phyloP scores from a whole-genome alignment of 345 rosid genomes.

The Trapa bicornis region DNA sequence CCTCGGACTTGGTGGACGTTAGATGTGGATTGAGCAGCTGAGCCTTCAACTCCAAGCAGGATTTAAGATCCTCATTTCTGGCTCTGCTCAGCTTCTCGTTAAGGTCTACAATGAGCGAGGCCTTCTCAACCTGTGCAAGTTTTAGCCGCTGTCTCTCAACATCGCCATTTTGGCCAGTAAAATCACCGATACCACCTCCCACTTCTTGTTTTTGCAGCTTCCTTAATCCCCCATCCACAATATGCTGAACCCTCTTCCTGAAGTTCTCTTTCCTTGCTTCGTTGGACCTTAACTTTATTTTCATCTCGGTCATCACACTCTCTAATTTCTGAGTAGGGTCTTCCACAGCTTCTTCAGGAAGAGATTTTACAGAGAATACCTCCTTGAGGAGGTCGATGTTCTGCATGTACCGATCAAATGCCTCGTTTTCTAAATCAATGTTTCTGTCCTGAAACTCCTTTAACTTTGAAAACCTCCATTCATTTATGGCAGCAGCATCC shows the following conservation, averaged over 20 bases:
- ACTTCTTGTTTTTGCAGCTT: slow-evolving; percentile 32
- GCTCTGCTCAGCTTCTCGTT: slow-evolving; percentile 68
- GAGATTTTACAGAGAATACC: slow-evolving; percentile 41
- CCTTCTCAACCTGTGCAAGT: slow-evolving; percentile 27
- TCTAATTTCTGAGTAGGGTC: slow-evolving; percentile 15
- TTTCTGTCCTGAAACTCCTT: slow-evolving; percentile 62
- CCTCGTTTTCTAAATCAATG: slow-evolving; percentile 68
- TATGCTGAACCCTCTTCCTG: slow-evolving; percentile 37
- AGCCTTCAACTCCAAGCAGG: slow-evolving; percentile 52
- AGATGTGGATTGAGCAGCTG: slow-evolving; percentile 20
- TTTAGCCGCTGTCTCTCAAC: slow-evolving; percentile 16
- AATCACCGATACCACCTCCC: slow-evolving; percentile 14
- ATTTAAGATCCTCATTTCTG: slow-evolving; percentile 60
- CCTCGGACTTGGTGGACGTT: slow-evolving; percentile 13
- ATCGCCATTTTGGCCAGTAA: slow-evolving; percentile 18
- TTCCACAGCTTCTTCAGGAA: slow-evolving; percentile 20
- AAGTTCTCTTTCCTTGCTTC: slow-evolving; percentile 36
- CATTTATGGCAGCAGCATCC: slow-evolving; percentile 81
- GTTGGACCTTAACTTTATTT: slow-evolving; percentile 38
- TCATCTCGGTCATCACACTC: slow-evolving; percentile 23
- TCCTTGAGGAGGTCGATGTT: slow-evolving; percentile 69
- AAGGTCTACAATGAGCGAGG: slow-evolving; percentile 41
- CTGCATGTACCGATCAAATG: slow-evolving; percentile 72
- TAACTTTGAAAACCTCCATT: slow-evolving; percentile 85
- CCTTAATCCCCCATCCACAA: slow-evolving; percentile 49